Conservation (phyloP, 2,329 filamentous ascomycete genomes). For the Phialophora tarda region DNA sequence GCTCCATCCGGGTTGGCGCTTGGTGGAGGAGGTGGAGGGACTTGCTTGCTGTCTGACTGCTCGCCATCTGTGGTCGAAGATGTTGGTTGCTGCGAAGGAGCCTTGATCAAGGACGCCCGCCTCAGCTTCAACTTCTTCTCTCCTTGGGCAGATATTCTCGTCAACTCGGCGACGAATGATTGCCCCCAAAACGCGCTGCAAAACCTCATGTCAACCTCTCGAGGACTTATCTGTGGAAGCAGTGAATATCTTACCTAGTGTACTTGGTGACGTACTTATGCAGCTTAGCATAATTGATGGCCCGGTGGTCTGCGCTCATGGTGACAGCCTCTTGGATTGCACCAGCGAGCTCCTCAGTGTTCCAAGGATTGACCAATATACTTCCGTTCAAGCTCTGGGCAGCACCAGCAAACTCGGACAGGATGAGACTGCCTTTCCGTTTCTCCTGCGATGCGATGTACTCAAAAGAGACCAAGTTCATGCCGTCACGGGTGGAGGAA, state of each 20-base stretch:
- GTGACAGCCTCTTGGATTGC: constrained; percentile 96
- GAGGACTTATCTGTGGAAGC: background rate
- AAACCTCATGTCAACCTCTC: constrained; percentile 36
- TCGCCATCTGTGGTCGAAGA: constrained; percentile 11
- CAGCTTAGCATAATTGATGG: constrained; percentile 86
- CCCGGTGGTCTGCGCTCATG: constrained; percentile 87
- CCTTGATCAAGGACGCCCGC: constrained; percentile 32
- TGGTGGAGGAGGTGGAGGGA: background rate
- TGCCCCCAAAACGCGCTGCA: constrained; percentile 89
- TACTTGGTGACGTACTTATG: constrained; percentile 97
- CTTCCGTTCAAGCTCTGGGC: constrained; percentile 93
- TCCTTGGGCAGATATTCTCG: constrained; percentile 60
- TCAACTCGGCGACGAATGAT: constrained; percentile 86
- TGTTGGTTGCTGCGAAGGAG: constrained; percentile 15
- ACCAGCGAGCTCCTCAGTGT: constrained; percentile 91
- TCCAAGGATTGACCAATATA: constrained; percentile 97
- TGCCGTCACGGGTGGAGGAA: constrained; percentile 94
- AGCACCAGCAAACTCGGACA: constrained; percentile 95
- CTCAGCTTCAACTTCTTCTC: constrained; percentile 56
- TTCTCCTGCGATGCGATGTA: constrained; percentile 94
- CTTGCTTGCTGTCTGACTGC: background rate
- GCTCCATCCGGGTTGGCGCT: background rate
- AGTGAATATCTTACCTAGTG: constrained; percentile 64
- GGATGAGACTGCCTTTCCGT: constrained; percentile 88
- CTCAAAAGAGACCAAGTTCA: constrained; percentile 98